Evolutionary conservation across 352 stramenopile species (phyloP).

Genomic region (Saprolegnia parasitica): DNA sequence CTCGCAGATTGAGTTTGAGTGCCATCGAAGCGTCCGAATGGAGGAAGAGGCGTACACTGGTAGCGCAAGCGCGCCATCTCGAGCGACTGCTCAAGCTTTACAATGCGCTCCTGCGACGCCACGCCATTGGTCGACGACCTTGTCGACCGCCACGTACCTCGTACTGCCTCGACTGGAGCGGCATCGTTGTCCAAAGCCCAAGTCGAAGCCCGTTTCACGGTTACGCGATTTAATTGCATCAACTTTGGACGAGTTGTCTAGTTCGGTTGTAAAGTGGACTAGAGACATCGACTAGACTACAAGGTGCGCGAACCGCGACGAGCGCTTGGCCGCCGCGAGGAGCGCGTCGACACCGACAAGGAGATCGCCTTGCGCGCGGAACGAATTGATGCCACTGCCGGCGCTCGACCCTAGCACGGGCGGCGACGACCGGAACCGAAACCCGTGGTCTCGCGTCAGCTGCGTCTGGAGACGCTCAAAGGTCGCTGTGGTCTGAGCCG

Average conservation of each 20-base stretch:
- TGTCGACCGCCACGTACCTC: neutral
- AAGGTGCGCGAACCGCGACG: neutral
- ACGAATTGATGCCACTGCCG: constrained; percentile 16
- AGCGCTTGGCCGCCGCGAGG: neutral
- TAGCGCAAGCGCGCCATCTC: constrained; percentile 27
- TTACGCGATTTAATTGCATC: neutral
- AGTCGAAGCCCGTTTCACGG: neutral
- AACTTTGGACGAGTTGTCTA: neutral
- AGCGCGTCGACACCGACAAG: constrained; percentile 12
- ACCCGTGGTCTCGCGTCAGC: neutral
- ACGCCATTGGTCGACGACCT: neutral
- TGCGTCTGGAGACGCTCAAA: neutral
- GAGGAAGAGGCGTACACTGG: constrained; percentile 9
- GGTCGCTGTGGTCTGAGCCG: neutral
- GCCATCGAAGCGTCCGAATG: too few species aligned
- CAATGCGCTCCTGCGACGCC: constrained; percentile 17
- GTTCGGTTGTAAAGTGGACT: neutral
- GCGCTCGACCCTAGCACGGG: neutral
- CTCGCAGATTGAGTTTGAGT: neutral
- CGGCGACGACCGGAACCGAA: neutral
- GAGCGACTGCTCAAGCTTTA: constrained; percentile 23
- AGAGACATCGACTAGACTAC: neutral
- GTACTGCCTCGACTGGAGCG: constrained; percentile 21
- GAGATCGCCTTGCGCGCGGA: constrained; percentile 22
- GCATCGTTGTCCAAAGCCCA: neutral